Evolutionary conservation across 2,329 filamentous ascomycete species (phyloP).

Genomic region (Bipolaris sorokiniana): DNA sequence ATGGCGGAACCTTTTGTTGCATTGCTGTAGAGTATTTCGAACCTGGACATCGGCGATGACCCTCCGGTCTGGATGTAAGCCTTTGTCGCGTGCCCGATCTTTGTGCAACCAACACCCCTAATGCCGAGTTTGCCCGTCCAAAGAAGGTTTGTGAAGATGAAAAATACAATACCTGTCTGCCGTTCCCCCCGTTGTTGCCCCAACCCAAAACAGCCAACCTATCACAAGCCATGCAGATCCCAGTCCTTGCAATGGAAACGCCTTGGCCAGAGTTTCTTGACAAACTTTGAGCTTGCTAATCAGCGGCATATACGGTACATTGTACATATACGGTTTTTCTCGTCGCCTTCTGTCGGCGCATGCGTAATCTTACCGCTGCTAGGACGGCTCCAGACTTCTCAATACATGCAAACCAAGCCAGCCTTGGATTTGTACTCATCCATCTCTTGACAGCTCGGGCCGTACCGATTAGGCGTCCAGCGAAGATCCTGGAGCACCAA

Average conservation of each 20-base stretch:
- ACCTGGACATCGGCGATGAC: constrained; percentile 3
- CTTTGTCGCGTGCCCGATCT: background rate
- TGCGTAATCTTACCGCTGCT: constrained; percentile 6
- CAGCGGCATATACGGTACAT: background rate
- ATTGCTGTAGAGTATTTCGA: background rate
- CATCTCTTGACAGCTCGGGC: constrained; percentile 32
- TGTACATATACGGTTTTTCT: background rate
- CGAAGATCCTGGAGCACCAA: constrained; percentile 11
- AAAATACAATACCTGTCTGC: background rate
- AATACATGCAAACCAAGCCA: too few relatives aligned
- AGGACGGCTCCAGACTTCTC: background rate
- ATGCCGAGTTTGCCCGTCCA: background rate
- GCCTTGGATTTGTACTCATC: background rate
- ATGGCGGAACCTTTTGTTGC: background rate
- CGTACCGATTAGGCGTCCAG: constrained; percentile 28
- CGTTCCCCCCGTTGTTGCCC: background rate
- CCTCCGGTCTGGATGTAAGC: background rate
- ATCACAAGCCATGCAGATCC: background rate
- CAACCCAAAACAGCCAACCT: background rate
- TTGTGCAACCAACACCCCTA: background rate
- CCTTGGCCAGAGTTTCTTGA: background rate
- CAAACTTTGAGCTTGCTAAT: background rate
- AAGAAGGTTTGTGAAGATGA: constrained; percentile 3
- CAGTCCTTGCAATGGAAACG: background rate
- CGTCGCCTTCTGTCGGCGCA: background rate